A percentile compares a stretch with the other conserved stretches of the same genome.
These are phyloP conservation scores for Tilletia walkeri DNA, from an alignment of 1,284 basidiomycete genomes.

Conservation along the genomic window DNA sequence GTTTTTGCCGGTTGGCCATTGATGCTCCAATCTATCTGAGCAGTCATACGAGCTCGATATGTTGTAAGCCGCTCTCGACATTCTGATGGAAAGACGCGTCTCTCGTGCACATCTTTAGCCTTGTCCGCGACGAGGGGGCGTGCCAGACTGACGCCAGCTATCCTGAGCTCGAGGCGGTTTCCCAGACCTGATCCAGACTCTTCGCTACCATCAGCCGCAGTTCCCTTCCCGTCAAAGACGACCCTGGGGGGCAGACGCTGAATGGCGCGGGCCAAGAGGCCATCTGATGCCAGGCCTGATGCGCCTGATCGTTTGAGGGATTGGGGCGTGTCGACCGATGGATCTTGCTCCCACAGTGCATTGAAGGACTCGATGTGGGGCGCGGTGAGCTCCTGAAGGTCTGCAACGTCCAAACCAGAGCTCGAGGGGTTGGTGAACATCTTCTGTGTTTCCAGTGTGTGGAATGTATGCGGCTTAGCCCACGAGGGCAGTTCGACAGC, in stretches of 20 bases:
- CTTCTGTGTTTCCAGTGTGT: slow-evolving; percentile 79
- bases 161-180: slow-evolving; percentile 68
- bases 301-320: slow-evolving; percentile 68
- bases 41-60: slow-evolving; percentile 87
- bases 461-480: slow-evolving; percentile 63
- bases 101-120: slow-evolving; percentile 72
- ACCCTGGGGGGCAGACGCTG: slow-evolving; percentile 85
- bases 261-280: slow-evolving; percentile 75
- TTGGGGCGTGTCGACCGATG: slow-evolving; percentile 39
- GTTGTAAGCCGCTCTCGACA: slow-evolving; percentile 81
- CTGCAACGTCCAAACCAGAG: slow-evolving; percentile 70
- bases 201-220: not conserved
- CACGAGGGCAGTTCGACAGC: slow-evolving; percentile 21
- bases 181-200: slow-evolving; percentile 41
- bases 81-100: slow-evolving; percentile 72
- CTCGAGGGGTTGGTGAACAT: slow-evolving; percentile 75
- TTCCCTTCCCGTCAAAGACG: slow-evolving; percentile 75
- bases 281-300: slow-evolving; percentile 59
- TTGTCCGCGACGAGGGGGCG: slow-evolving; percentile 84
- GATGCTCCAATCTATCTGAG: slow-evolving; percentile 83
- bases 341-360: slow-evolving; percentile 63
- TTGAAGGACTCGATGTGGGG: slow-evolving; percentile 98
- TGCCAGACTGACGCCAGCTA: slow-evolving; percentile 79
- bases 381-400: slow-evolving; percentile 86
- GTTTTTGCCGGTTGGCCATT: slow-evolving; percentile 71